A percentile compares a stretch with the other conserved stretches of the same genome.
These are phyloP conservation scores for Stylonectria norvegica DNA, from an alignment of 2,329 filamentous ascomycete genomes.

Conservation along the genomic window DNA sequence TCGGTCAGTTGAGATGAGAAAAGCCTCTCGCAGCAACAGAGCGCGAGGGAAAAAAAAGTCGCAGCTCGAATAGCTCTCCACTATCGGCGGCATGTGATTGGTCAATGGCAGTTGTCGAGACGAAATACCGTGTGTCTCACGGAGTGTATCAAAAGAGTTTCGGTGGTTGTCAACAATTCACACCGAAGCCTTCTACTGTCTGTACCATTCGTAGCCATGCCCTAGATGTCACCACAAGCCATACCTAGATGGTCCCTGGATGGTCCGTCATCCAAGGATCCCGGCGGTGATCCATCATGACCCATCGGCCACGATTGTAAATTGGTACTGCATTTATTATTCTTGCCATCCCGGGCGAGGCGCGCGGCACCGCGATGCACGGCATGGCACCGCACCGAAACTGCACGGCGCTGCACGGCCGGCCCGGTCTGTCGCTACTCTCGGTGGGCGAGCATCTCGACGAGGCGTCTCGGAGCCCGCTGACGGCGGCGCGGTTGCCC, in stretches of 20 bases:
- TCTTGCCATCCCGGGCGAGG: constrained; percentile 26
- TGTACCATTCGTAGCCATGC: too few relatives aligned
- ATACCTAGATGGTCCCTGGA: too few relatives aligned
- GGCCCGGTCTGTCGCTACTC: constrained; percentile 1
- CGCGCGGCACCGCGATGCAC: constrained; percentile 17
- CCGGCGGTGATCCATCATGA: too few relatives aligned
- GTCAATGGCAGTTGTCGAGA: constrained; percentile 27
- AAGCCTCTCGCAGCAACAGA: constrained; percentile 2
- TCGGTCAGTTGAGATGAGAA: not conserved
- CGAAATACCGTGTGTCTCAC: constrained; percentile 17
- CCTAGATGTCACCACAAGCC: too few relatives aligned
- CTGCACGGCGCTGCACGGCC: not conserved
- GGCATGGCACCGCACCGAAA: not conserved
- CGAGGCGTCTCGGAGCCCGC: too few relatives aligned
- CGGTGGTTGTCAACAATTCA: not conserved
- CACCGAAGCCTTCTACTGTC: too few relatives aligned
- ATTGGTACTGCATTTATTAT: too few relatives aligned
- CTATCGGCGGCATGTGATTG: constrained; percentile 32
- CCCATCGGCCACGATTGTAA: too few relatives aligned
- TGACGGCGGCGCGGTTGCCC: too few relatives aligned
- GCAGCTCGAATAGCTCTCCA: constrained; percentile 10
- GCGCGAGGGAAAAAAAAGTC: not conserved
- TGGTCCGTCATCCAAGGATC: too few relatives aligned
- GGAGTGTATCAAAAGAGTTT: constrained; percentile 20
- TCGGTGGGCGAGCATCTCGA: too few relatives aligned